These are phyloP conservation scores for Apiospora malaysiana DNA, from an alignment of 2,329 filamentous ascomycete genomes.

Conservation along the genomic window DNA sequence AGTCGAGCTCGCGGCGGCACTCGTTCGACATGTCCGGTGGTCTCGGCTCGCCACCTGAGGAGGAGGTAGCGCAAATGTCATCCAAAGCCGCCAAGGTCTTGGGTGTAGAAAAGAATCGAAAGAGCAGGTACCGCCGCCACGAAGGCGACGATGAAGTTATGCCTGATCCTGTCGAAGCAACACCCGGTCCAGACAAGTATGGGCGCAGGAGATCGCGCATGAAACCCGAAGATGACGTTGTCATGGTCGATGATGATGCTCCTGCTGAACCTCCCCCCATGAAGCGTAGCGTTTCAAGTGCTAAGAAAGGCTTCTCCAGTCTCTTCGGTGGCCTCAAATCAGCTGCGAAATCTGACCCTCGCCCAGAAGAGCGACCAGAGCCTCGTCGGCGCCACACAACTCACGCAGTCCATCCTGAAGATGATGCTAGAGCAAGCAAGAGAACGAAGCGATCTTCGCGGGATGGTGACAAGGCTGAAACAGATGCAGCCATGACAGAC, in stretches of 20 bases:
- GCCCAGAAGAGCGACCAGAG: constrained; percentile 47
- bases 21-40: constrained; percentile 70
- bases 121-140: constrained; percentile 51
- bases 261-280: constrained; percentile 56
- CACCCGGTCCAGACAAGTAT: constrained; percentile 52
- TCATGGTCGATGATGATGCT: constrained; percentile 60
- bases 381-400: constrained; percentile 57
- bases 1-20: constrained; percentile 68
- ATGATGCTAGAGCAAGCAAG: constrained; percentile 50
- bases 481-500: constrained; percentile 57
- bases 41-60: constrained; percentile 74
- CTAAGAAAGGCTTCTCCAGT: constrained; percentile 65
- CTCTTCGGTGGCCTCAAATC: constrained; percentile 66
- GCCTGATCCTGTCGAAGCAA: constrained; percentile 47
- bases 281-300: constrained; percentile 66
- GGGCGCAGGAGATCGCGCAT: constrained; percentile 53
- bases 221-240: constrained; percentile 65
- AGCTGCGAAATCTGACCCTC: constrained; percentile 43
- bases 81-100: constrained; percentile 82
- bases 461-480: constrained; percentile 48
- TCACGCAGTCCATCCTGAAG: constrained; percentile 50
- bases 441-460: constrained; percentile 42
- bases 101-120: constrained; percentile 58
- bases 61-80: constrained; percentile 68
- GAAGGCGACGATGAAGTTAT: constrained; percentile 58